A percentile compares a stretch with the other conserved stretches of the same genome.
These are phyloP conservation scores for Coemansia sp. DNA, from an alignment of 192 early-diverging fungal genomes.

Conservation along the genomic window DNA sequence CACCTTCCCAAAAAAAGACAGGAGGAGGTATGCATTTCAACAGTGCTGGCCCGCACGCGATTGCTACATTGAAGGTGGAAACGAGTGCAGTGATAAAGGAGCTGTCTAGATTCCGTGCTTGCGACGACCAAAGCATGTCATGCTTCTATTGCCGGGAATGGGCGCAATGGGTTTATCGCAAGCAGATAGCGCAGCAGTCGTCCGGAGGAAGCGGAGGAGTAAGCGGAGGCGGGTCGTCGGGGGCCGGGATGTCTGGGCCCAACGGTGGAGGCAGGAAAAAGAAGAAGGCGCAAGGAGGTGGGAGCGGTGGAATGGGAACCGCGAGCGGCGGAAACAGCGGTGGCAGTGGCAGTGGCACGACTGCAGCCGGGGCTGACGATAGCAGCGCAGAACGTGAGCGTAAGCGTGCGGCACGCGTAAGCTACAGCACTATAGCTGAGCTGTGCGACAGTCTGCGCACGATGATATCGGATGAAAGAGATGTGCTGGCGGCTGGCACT, in stretches of 20 bases:
- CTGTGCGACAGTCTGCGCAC: slow-evolving; percentile 43
- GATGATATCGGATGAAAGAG: slow-evolving; percentile 32
- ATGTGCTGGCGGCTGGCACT: slow-evolving; percentile 14
- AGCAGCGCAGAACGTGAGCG: slow-evolving; percentile 36
- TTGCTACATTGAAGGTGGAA: slow-evolving; percentile 66
- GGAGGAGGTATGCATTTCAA: slow-evolving; percentile 22
- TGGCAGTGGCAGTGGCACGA: background rate
- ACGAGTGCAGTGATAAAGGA: slow-evolving; percentile 66
- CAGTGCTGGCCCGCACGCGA: slow-evolving; percentile 34
- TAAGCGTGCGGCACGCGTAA: slow-evolving; percentile 39
- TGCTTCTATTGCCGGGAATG: slow-evolving; percentile 81
- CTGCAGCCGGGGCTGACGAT: slow-evolving; percentile 7
- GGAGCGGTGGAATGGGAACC: background rate
- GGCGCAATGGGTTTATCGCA: slow-evolving; percentile 76
- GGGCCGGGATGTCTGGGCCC: background rate
- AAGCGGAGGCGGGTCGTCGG: slow-evolving; percentile 2
- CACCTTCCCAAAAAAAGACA: slow-evolving; percentile 9
- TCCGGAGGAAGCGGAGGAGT: slow-evolving; percentile 1
- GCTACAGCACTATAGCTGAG: slow-evolving; percentile 37
- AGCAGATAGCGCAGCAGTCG: slow-evolving; percentile 51
- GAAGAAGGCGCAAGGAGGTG: slow-evolving; percentile 21
- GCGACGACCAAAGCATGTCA: slow-evolving; percentile 65
- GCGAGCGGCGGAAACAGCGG: background rate
- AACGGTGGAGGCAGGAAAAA: slow-evolving; percentile 35
- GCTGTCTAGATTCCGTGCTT: slow-evolving; percentile 67